These are phyloP conservation scores for Panicum hallii DNA, from an alignment of 202 grass and related monocot genomes.

Conservation along the genomic window DNA sequence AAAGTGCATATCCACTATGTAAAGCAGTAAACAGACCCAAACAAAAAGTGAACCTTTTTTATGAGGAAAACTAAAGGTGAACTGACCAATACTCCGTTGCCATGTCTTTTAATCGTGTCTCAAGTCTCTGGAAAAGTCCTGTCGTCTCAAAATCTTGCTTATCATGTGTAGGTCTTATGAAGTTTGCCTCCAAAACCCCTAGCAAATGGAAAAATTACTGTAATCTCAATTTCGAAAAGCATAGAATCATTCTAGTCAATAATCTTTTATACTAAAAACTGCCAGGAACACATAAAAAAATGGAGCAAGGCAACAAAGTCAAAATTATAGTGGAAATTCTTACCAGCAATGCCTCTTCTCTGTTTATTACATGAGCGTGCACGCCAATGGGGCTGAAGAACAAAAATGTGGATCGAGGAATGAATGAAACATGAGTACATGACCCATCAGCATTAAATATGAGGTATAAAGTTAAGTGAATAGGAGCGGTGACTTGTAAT, in stretches of 20 bases:
- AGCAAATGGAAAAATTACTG: slow-evolving; percentile 38
- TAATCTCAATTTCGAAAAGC: neutral
- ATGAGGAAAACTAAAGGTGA: slow-evolving; percentile 5
- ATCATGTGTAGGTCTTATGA: slow-evolving; percentile 82
- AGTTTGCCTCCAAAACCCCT: slow-evolving; percentile 81
- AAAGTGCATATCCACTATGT: neutral
- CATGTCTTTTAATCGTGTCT: slow-evolving; percentile 72
- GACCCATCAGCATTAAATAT: slow-evolving; percentile 29
- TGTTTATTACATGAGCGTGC: neutral
- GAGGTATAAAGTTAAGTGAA: neutral
- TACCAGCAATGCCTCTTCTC: slow-evolving; percentile 73
- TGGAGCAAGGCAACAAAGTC: neutral
- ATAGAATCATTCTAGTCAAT: neutral
- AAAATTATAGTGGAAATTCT: slow-evolving; percentile 42
- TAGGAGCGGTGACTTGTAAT: neutral
- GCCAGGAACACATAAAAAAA: neutral
- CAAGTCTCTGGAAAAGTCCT: slow-evolving; percentile 65
- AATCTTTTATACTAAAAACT: neutral
- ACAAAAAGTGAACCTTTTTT: slow-evolving; percentile 17
- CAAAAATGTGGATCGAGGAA: slow-evolving; percentile 25
- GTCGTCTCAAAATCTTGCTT: slow-evolving; percentile 95
- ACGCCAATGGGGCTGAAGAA: slow-evolving; percentile 67
- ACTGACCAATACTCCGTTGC: slow-evolving; percentile 73
- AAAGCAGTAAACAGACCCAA: neutral
- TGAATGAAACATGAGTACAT: slow-evolving; percentile 21